Conservation (phyloP, 1,284 basidiomycete species). For the Thelephora terrestris region DNA sequence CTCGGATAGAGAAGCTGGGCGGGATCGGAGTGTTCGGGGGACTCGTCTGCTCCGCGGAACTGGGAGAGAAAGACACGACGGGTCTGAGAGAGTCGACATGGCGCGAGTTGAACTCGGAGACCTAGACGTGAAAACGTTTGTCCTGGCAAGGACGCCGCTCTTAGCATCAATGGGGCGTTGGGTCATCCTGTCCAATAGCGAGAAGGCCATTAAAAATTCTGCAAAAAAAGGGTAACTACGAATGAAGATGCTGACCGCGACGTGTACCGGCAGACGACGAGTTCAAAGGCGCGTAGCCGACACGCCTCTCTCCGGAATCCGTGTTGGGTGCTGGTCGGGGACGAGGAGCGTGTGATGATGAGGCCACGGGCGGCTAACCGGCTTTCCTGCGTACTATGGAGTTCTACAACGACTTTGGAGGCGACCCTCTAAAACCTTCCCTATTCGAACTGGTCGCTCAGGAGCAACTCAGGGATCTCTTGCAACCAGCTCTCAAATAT, state of each 20-base stretch:
- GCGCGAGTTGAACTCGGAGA: slow-evolving; percentile 14
- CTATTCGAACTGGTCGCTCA: slow-evolving; percentile 95
- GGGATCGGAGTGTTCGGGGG: not conserved
- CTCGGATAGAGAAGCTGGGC: not conserved
- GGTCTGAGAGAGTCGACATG: slow-evolving; percentile 12
- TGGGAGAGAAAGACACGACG: slow-evolving; percentile 10
- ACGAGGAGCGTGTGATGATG: too few species aligned
- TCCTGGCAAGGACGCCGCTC: slow-evolving; percentile 61
- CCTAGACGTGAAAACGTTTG: slow-evolving; percentile 28
- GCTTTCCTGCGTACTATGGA: slow-evolving; percentile 43
- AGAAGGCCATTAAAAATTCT: too few species aligned
- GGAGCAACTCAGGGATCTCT: slow-evolving; percentile 85
- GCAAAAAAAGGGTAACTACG: too few species aligned
- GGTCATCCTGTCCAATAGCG: slow-evolving; percentile 48
- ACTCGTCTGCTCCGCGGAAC: not conserved
- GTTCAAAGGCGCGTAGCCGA: too few species aligned
- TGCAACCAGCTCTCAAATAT: slow-evolving; percentile 95
- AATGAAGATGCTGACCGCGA: too few species aligned
- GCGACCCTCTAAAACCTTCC: slow-evolving; percentile 74
- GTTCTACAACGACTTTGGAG: slow-evolving; percentile 67
- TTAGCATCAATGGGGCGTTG: slow-evolving; percentile 65
- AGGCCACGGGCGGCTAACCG: too few species aligned
- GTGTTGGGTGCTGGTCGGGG: too few species aligned
- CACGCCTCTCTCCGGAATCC: too few species aligned
- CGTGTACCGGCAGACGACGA: too few species aligned